phyloP scores from a whole-genome alignment of 345 rosid genomes.

The Chamaenerion angustifolium region DNA sequence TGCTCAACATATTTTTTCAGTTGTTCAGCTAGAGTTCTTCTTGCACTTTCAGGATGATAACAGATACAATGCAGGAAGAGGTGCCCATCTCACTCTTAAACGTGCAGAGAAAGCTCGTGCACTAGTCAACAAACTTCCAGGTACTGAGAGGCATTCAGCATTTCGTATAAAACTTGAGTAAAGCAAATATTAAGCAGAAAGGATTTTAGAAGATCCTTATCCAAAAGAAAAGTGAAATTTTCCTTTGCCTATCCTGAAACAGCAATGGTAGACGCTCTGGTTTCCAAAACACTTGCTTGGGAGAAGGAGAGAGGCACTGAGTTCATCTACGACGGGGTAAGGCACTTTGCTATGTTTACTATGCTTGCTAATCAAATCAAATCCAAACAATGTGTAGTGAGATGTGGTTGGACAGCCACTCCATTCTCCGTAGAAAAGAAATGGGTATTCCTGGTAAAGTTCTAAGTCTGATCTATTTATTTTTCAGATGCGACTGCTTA shows the following conservation, averaged over 20 bases:
- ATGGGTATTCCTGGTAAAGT: too few relatives aligned
- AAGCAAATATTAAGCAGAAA: too few relatives aligned
- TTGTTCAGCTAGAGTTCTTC: slow-evolving; percentile 11
- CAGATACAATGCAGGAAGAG: slow-evolving; percentile 92
- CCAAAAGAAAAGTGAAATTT: too few relatives aligned
- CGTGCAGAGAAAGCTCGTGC: slow-evolving; percentile 99
- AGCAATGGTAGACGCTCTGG: slow-evolving; percentile 86
- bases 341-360: slow-evolving; percentile 5
- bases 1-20: not conserved
- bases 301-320: slow-evolving; percentile 68
- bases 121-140: slow-evolving; percentile 86
- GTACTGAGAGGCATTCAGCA: slow-evolving; percentile 14
- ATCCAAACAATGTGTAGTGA: too few relatives aligned
- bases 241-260: slow-evolving; percentile 5
- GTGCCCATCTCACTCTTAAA: slow-evolving; percentile 89
- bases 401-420: too few relatives aligned
- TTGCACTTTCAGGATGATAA: slow-evolving; percentile 60
- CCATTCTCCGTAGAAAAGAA: too few relatives aligned
- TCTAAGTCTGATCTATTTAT: slow-evolving; percentile 1
- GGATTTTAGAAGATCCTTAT: too few relatives aligned
- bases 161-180: too few relatives aligned
- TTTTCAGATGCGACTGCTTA: slow-evolving; percentile 61
- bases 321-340: slow-evolving; percentile 88
- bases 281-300: slow-evolving; percentile 78
- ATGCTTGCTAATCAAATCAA: too few relatives aligned